These are phyloP conservation scores for Barnettozyma salicaria DNA, from an alignment of 805 yeast species.

Conservation along the genomic window DNA sequence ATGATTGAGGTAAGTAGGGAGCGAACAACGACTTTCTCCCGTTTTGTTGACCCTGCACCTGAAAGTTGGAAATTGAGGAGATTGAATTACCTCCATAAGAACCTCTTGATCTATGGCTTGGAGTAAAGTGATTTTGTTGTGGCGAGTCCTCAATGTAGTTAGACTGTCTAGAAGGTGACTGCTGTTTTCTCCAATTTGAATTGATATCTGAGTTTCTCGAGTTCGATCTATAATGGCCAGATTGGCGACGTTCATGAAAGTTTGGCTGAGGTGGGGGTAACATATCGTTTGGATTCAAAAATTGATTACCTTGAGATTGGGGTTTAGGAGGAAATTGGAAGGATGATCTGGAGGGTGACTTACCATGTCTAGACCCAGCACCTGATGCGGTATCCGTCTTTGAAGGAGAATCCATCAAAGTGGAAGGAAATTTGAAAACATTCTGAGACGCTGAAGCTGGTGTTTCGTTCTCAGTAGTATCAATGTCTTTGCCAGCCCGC, in stretches of 20 bases:
- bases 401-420: conserved; percentile 28
- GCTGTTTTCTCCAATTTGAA: conserved; percentile 55
- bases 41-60: conserved; percentile 19
- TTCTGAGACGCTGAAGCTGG: conserved; percentile 9
- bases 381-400: conserved; percentile 22
- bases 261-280: conserved; percentile 21
- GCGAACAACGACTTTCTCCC: conserved; percentile 82
- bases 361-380: conserved; percentile 2
- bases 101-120: conserved; percentile 74
- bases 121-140: conserved; percentile 42
- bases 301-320: conserved; percentile 29
- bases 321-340: conserved; percentile 79
- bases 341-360: conserved; percentile 43
- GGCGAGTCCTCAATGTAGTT: conserved; percentile 25
- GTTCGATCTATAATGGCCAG: conserved; percentile 35
- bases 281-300: conserved; percentile 24
- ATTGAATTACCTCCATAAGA: conserved; percentile 62
- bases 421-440: conserved; percentile 54
- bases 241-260: conserved; percentile 35
- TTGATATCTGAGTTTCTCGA: conserved; percentile 34
- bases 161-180: conserved; percentile 33
- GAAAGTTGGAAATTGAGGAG: conserved; percentile 25
- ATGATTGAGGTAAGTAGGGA: conserved; percentile 91
- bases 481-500: conserved; percentile 33
- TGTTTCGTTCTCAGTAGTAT: conserved; percentile 14